Conservation (phyloP, 2,329 filamentous ascomycete genomes). For the Hysterium pulicare region DNA sequence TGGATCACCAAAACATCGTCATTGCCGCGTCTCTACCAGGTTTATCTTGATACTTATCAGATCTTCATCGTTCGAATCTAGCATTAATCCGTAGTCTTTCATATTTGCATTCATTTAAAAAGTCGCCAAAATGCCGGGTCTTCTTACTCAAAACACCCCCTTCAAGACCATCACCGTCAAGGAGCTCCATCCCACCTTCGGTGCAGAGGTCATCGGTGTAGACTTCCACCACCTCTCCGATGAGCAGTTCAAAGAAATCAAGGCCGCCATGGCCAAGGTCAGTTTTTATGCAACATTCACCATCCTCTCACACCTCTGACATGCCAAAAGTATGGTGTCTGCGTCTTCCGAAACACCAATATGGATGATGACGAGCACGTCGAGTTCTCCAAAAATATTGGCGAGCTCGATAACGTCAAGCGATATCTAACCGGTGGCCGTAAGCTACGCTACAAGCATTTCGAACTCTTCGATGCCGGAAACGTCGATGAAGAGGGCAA, state of each 20-base stretch:
- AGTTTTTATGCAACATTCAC: constrained; percentile 1
- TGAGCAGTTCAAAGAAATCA: constrained; percentile 35
- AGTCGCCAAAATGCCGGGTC: background rate
- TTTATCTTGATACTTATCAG: too few species aligned
- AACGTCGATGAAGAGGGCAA: constrained; percentile 52
- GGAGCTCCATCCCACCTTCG: constrained; percentile 37
- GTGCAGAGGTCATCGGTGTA: constrained; percentile 36
- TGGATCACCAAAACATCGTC: too few species aligned
- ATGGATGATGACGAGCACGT: constrained; percentile 53
- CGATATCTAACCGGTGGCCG: constrained; percentile 49
- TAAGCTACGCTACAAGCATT: constrained; percentile 46
- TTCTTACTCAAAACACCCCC: background rate
- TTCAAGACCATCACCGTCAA: constrained; percentile 21
- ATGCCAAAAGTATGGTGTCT: constrained; percentile 48
- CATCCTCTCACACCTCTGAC: background rate
- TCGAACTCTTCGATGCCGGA: constrained; percentile 57
- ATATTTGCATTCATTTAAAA: too few species aligned
- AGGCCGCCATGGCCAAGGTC: constrained; percentile 36
- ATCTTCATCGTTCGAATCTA: too few species aligned
- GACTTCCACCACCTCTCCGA: constrained; percentile 34
- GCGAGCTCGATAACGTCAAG: constrained; percentile 54
- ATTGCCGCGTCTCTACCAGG: too few species aligned
- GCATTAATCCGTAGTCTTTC: too few species aligned
- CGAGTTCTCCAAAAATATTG: constrained; percentile 49
- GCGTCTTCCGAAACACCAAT: constrained; percentile 50